Base-by-base conservation (phyloP, 257 asterid genomes). In the Nyctanthes arbortristis region DNA sequence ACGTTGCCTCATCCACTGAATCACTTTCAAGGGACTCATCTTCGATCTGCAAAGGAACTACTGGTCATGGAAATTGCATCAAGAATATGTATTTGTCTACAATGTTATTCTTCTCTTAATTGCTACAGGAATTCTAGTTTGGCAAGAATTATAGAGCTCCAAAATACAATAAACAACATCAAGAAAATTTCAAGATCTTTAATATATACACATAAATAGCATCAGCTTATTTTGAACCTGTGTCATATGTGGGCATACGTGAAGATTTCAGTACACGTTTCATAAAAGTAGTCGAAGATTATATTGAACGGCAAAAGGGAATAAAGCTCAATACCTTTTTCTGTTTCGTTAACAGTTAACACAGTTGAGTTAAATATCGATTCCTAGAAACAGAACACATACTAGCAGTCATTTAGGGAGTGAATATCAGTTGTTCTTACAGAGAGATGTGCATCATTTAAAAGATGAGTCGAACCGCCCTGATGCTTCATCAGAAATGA, bases 401-500 rank as follows among this genome's bases (percentile, higher is more conserved):
- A 66, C 27, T 66, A 74, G 49, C 29, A 62, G 31, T 57, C 35
- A 34, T 54, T 43, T 39, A 39, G 56, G 35, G 62, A 67, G 69
- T 61, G 67, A 36, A 63, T 52, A 32, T 30, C 47, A 67, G 40
- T 62, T 72, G 32, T 77, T 34, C 87, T 79, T 79, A 84, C 91
- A 4, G 82, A 79, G 67, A 72, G 65, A 65, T 22, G 73, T 55
- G 81, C 69, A 67, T 75, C 71, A 63, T 70, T 71, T 65, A 70
- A 33, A 68, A 47, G 67, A 57, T 78, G 39, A 72, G 55, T 69
- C 61, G 89, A 75, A 65, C 69, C 58, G 52, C 74, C 73, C 66
- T 79, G 90, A 68, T 85, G 81, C 77, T 85, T 82, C 89, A 85
- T 78, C 77, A 91, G 77, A 82, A 79, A 75, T 61, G 89, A 88